A percentile compares a stretch with the other conserved stretches of the same genome.
phyloP scores from a whole-genome alignment of 768 basidiomycete species.

The Leccinum broughii region DNA sequence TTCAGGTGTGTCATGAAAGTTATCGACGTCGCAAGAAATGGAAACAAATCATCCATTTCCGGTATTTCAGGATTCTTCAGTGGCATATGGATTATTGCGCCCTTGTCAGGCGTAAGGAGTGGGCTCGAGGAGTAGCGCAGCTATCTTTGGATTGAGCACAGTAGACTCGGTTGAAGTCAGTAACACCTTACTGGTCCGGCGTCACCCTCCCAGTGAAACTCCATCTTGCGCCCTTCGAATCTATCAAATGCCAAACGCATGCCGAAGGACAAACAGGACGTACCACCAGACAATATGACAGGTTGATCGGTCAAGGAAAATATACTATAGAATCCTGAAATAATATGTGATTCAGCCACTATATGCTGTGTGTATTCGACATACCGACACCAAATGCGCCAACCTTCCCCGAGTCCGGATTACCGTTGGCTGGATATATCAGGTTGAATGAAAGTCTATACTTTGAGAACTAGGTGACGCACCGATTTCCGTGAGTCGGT shows the following conservation, averaged over 20 bases:
- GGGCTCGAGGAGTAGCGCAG: slow-evolving; percentile 64
- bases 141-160: slow-evolving; percentile 35
- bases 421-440: slow-evolving; percentile 68
- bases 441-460: background rate
- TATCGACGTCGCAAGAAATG: slow-evolving; percentile 85
- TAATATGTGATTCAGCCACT: background rate
- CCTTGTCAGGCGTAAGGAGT: slow-evolving; percentile 44
- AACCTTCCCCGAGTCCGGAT: slow-evolving; percentile 92
- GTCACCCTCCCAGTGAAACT: slow-evolving; percentile 91
- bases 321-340: slow-evolving; percentile 67
- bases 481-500: slow-evolving; percentile 86
- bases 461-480: slow-evolving; percentile 12
- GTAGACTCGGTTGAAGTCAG: background rate
- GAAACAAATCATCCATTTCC: slow-evolving; percentile 75
- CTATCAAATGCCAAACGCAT: background rate
- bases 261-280: slow-evolving; percentile 18
- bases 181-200: slow-evolving; percentile 48
- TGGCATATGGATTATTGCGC: slow-evolving; percentile 85
- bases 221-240: slow-evolving; percentile 76
- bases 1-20: slow-evolving; percentile 84
- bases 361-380: slow-evolving; percentile 13
- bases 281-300: slow-evolving; percentile 73
- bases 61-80: slow-evolving; percentile 79
- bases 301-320: slow-evolving; percentile 82
- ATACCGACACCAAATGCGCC: slow-evolving; percentile 87